These are phyloP conservation scores for Quercus dentata DNA, from an alignment of 306 rosid genomes.

Conservation along the genomic window DNA sequence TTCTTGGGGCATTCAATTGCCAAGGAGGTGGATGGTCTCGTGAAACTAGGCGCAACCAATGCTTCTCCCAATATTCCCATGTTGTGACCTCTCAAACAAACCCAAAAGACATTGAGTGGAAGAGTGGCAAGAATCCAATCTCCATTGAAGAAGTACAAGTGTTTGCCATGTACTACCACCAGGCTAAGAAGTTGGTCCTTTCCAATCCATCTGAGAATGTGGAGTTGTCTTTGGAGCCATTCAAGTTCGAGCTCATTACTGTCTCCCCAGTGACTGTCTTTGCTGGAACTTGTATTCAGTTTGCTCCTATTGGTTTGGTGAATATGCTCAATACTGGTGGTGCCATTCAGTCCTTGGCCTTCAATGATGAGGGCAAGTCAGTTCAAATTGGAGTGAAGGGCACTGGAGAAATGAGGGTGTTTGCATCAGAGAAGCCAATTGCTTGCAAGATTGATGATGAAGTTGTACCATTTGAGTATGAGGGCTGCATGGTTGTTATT, in stretches of 20 bases:
- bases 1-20: conserved; percentile 84
- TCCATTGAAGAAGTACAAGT: conserved; percentile 42
- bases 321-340: conserved; percentile 92
- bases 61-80: conserved; percentile 60
- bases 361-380: conserved; percentile 27
- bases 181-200: conserved; percentile 59
- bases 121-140: conserved; percentile 55
- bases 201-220: conserved; percentile 40
- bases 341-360: conserved; percentile 58
- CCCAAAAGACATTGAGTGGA: conserved; percentile 79
- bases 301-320: conserved; percentile 81
- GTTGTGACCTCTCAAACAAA: conserved; percentile 49
- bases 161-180: conserved; percentile 64
- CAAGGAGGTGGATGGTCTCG: conserved; percentile 97
- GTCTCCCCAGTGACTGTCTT: conserved; percentile 60
- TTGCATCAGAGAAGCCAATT: conserved; percentile 60
- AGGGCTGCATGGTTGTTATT: conserved; percentile 50
- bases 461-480: conserved; percentile 51
- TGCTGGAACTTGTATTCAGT: conserved; percentile 33
- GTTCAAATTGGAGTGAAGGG: conserved; percentile 66
- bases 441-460: conserved; percentile 52
- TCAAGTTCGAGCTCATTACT: conserved; percentile 79
- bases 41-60: conserved; percentile 67
- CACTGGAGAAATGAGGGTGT: conserved; percentile 71
- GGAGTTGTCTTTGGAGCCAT: conserved; percentile 76